These are phyloP conservation scores for Boehmeria nivea DNA, from an alignment of 306 rosid genomes.

Conservation along the genomic window DNA sequence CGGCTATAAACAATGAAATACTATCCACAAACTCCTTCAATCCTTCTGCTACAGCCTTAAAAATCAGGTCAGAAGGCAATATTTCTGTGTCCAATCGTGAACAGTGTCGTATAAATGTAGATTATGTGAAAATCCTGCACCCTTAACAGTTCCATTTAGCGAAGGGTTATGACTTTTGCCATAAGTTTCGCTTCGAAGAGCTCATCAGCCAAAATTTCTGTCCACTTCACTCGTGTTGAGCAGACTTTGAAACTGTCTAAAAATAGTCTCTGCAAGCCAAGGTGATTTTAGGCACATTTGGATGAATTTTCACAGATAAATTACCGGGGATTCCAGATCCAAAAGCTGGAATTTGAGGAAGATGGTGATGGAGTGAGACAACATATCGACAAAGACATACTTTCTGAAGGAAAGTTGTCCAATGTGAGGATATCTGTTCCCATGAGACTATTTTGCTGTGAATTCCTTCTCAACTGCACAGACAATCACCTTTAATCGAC, in stretches of 20 bases:
- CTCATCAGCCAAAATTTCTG: neutral
- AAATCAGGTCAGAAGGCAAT: neutral
- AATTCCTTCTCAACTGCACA: constrained; percentile 65
- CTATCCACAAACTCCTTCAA: neutral
- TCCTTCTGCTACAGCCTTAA: neutral
- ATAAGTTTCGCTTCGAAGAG: neutral
- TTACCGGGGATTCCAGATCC: too few relatives aligned
- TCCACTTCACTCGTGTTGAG: neutral
- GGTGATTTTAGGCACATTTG: too few relatives aligned
- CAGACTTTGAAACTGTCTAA: too few relatives aligned
- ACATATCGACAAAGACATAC: neutral
- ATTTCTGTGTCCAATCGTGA: neutral
- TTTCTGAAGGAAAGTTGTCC: neutral
- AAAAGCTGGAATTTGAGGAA: too few relatives aligned
- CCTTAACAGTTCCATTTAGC: too few relatives aligned
- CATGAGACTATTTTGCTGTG: constrained; percentile 26
- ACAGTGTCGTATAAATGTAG: too few relatives aligned
- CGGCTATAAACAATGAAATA: too few relatives aligned
- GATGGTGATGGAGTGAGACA: neutral
- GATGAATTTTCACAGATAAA: too few relatives aligned
- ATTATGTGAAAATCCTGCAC: too few relatives aligned
- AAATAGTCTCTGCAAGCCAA: too few relatives aligned
- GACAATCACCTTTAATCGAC: constrained; percentile 41
- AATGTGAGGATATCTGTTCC: constrained; percentile 8
- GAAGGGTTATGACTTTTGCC: neutral